Conservation (phyloP, 1,284 basidiomycete genomes). For the Apiotrichum gracile region DNA sequence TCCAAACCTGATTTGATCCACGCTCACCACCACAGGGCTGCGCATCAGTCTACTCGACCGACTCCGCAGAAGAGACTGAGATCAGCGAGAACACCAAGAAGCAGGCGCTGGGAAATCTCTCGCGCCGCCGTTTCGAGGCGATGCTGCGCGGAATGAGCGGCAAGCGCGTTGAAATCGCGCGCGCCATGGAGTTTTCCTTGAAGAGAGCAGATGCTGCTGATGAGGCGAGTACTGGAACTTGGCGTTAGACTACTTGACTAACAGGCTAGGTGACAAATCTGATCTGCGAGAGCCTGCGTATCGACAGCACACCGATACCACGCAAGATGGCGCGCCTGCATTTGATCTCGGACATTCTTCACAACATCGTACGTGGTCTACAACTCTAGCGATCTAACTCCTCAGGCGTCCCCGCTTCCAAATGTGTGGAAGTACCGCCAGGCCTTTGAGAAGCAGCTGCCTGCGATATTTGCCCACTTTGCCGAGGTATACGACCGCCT, state of each 20-base stretch:
- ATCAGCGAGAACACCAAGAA: conserved; percentile 62
- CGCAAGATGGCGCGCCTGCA: conserved; percentile 92
- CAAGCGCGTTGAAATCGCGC: conserved; percentile 80
- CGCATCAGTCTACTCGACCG: conserved; percentile 86
- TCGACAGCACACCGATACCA: conserved; percentile 85
- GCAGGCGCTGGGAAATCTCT: conserved; percentile 66
- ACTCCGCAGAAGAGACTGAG: conserved; percentile 91
- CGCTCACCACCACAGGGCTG: conserved; percentile 60
- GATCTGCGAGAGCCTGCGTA: conserved; percentile 72
- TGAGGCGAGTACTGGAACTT: conserved; percentile 56
- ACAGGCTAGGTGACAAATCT: conserved; percentile 68
- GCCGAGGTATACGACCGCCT: conserved; percentile 88
- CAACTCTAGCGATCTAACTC: background rate
- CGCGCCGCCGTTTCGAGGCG: conserved; percentile 73
- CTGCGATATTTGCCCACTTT: conserved; percentile 85
- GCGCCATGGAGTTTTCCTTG: conserved; percentile 91
- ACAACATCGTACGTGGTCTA: conserved; percentile 64
- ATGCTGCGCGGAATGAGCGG: conserved; percentile 83
- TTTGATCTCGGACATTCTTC: conserved; percentile 93
- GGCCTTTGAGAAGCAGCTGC: conserved; percentile 79
- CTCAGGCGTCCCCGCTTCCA: conserved; percentile 42
- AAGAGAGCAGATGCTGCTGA: conserved; percentile 90
- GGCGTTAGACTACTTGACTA: background rate
- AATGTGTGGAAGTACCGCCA: conserved; percentile 82
- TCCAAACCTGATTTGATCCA: too few relatives aligned